Conservation (phyloP, 345 rosid genomes). For the Populus davidiana region DNA sequence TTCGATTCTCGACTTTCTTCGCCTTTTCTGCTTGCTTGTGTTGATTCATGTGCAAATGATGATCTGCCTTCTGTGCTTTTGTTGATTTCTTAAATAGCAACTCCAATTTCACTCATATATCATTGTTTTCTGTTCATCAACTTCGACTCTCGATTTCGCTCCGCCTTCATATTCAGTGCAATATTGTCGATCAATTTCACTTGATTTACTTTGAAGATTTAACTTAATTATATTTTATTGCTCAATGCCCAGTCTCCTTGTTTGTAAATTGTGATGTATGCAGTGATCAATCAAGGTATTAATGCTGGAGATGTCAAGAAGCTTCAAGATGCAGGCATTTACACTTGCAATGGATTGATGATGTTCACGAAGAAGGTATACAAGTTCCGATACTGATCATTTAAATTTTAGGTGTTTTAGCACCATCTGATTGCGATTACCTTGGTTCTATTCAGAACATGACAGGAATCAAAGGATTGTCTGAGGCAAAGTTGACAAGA, state of each 20-base stretch:
- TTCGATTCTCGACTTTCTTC: not conserved
- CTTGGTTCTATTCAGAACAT: slow-evolving; percentile 43
- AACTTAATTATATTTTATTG: too few relatives aligned
- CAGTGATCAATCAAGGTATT: too few relatives aligned
- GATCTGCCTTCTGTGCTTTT: not conserved
- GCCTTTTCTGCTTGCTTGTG: not conserved
- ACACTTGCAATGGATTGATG: too few relatives aligned
- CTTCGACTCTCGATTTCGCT: too few relatives aligned
- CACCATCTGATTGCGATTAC: not conserved
- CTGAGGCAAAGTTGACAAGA: slow-evolving; percentile 95
- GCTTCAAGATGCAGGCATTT: too few relatives aligned
- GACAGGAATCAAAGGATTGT: slow-evolving; percentile 91
- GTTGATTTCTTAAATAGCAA: not conserved
- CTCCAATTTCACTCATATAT: not conserved
- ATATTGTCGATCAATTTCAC: too few relatives aligned
- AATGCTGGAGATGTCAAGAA: too few relatives aligned
- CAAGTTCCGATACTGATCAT: slow-evolving; percentile 1
- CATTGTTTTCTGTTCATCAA: not conserved
- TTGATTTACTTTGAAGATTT: too few relatives aligned
- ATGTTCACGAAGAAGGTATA: too few relatives aligned
- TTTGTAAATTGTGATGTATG: too few relatives aligned
- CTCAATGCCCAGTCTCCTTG: too few relatives aligned
- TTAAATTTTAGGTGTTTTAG: not conserved
- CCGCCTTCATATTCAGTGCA: too few relatives aligned
- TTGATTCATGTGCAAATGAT: not conserved